Evolutionary conservation across 2,329 filamentous ascomycete species (phyloP).

Genomic region (Arthrobotrys entomopaga): DNA sequence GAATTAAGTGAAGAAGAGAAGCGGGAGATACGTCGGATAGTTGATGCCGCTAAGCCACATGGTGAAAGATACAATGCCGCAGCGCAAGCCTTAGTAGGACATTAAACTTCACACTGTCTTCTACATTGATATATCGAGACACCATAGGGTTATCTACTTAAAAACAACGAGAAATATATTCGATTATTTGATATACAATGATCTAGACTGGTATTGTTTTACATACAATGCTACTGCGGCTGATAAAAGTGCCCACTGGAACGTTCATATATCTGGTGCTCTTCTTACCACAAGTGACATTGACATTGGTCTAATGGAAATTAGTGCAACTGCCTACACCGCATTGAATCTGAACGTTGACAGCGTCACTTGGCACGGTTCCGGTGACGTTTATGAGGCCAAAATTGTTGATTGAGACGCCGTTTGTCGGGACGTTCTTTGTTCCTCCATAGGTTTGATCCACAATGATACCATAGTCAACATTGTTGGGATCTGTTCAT

Average conservation of each 20-base stretch:
- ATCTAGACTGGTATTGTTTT: too few species aligned
- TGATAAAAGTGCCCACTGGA: slow-evolving; percentile 60
- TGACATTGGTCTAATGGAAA: slow-evolving; percentile 62
- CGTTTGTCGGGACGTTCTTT: slow-evolving; percentile 63
- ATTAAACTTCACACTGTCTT: neutral
- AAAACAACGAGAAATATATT: too few species aligned
- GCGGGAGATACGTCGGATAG: neutral
- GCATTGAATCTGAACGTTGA: slow-evolving; percentile 62
- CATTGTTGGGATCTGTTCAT: slow-evolving; percentile 67
- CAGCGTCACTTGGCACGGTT: slow-evolving; percentile 59
- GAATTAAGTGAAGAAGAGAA: neutral
- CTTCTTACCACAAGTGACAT: slow-evolving; percentile 62
- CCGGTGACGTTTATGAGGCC: slow-evolving; percentile 64
- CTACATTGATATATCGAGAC: too few species aligned
- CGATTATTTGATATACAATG: too few species aligned
- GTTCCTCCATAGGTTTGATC: slow-evolving; percentile 68
- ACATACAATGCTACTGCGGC: too few species aligned
- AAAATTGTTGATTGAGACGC: slow-evolving; percentile 65
- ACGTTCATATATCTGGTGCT: slow-evolving; percentile 60
- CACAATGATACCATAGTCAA: slow-evolving; percentile 69
- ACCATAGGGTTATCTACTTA: too few species aligned
- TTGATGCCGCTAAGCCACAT: neutral
- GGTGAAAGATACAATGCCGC: neutral
- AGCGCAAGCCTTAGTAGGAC: neutral
- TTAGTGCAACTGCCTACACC: slow-evolving; percentile 61